Evolutionary conservation across 345 rosid genomes (phyloP).

Genomic region (Barbarea vulgaris): DNA sequence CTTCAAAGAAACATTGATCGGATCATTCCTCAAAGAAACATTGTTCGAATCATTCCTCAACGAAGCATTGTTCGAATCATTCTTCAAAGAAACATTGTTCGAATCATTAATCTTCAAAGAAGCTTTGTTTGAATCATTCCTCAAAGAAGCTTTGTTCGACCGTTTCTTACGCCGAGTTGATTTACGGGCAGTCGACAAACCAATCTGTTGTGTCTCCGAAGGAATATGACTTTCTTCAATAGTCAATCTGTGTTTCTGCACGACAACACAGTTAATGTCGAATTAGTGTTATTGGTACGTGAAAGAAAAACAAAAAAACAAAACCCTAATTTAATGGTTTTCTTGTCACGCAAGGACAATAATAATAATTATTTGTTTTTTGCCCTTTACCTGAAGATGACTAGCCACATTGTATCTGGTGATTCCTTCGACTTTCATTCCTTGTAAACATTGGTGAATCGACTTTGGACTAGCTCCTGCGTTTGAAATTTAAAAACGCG

Average conservation of each 20-base stretch:
- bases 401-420: constrained; percentile 23
- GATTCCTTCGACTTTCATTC: constrained; percentile 21
- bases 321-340: not conserved
- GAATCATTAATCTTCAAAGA: too few relatives aligned
- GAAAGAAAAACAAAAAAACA: not conserved
- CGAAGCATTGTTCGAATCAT: too few relatives aligned
- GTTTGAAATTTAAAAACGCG: not conserved
- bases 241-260: constrained; percentile 25
- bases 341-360: not conserved
- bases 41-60: too few relatives aligned
- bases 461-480: constrained; percentile 27
- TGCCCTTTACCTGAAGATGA: constrained; percentile 34
- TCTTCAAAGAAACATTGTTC: too few relatives aligned
- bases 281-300: not conserved
- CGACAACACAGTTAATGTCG: not conserved
- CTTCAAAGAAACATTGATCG: too few relatives aligned
- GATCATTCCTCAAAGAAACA: too few relatives aligned
- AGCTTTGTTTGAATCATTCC: not conserved
- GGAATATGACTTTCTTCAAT: not conserved
- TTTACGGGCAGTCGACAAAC: not conserved
- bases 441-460: constrained; percentile 9
- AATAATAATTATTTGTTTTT: not conserved
- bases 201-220: not conserved
- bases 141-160: too few relatives aligned
- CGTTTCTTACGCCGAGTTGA: not conserved